Evolutionary conservation across 1,284 basidiomycete genomes (phyloP).

Genomic region (Irpex rosettiformis): DNA sequence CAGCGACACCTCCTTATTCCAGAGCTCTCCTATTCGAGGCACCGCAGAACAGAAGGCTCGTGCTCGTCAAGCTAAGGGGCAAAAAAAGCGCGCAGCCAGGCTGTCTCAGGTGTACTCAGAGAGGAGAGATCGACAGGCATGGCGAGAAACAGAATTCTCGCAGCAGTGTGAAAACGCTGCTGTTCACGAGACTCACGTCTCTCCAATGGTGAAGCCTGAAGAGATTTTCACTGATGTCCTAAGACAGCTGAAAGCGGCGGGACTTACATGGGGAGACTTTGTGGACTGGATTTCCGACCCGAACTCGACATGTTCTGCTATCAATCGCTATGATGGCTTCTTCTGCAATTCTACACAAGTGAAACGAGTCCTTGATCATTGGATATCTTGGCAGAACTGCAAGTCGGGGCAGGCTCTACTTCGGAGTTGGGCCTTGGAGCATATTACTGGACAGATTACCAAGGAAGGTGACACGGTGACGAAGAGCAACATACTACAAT

Average conservation of each 20-base stretch:
- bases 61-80: no score
- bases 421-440: background rate
- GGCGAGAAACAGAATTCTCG: no score
- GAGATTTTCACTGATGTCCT: background rate
- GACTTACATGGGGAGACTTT: background rate
- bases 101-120: no score
- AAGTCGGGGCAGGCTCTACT: background rate
- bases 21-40: no score
- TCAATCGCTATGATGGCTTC: background rate
- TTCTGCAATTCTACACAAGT: background rate
- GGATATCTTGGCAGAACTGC: background rate
- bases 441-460: background rate
- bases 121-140: no score
- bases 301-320: background rate
- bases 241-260: background rate
- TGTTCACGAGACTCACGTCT: background rate
- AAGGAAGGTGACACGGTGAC: background rate
- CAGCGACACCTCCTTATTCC: no score
- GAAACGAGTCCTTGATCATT: background rate
- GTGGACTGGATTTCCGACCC: background rate
- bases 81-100: no score
- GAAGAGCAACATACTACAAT: conserved; percentile 1
- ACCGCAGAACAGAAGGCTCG: no score
- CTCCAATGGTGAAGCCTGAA: background rate
- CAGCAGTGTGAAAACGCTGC: no score